Conservation (phyloP, 2,329 filamentous ascomycete species). For the Claviceps paspali region DNA sequence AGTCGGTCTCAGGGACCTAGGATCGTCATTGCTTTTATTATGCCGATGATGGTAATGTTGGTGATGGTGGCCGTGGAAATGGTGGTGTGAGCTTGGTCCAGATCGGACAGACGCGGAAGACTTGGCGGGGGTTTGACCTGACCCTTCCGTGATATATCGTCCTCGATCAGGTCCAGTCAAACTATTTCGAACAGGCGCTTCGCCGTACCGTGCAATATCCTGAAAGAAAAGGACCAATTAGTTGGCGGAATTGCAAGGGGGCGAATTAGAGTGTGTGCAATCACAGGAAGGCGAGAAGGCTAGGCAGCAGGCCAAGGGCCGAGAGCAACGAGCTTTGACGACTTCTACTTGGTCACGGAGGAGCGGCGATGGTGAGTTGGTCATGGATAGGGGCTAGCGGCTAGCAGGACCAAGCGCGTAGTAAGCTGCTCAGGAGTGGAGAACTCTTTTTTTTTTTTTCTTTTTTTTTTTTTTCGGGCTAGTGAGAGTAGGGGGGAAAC, state of each 20-base stretch:
- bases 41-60: constrained; percentile 40
- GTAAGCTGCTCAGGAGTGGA: neutral
- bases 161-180: constrained; percentile 56
- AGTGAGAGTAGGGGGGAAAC: too few species aligned
- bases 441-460: neutral
- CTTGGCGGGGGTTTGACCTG: constrained; percentile 34
- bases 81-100: constrained; percentile 44
- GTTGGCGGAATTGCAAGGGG: neutral
- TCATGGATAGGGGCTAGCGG: constrained; percentile 1
- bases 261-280: too few species aligned
- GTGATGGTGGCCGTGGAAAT: constrained; percentile 43
- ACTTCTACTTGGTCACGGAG: neutral
- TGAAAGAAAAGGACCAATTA: constrained; percentile 15
- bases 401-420: neutral
- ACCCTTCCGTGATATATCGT: constrained; percentile 41
- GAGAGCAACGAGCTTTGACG: neutral
- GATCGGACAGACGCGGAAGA: constrained; percentile 49
- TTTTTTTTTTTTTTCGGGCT: neutral
- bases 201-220: constrained; percentile 64
- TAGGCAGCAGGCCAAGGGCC: neutral
- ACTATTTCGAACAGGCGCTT: constrained; percentile 58
- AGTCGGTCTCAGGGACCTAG: constrained; percentile 52
- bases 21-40: constrained; percentile 54
- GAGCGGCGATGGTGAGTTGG: constrained; percentile 2
- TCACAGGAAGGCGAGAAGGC: too few species aligned